phyloP scores from a whole-genome alignment of 2,329 filamentous ascomycete species.

The Botrytis galanthina region DNA sequence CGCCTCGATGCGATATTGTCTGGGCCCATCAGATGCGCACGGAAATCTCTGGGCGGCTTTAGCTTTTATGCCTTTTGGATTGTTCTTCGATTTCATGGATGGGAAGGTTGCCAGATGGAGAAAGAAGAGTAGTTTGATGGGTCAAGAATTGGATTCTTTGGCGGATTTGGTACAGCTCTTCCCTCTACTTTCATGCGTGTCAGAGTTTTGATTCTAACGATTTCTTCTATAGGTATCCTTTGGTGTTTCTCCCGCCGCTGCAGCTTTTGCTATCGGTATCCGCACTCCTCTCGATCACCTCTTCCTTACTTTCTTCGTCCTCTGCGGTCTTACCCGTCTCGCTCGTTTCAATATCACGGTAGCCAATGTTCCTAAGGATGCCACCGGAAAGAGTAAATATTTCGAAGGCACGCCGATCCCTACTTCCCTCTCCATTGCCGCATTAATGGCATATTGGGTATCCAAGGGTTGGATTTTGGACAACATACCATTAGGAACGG shows the following conservation, averaged over 20 bases:
- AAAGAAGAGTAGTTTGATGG: conserved; percentile 96
- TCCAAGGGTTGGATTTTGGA: conserved; percentile 76
- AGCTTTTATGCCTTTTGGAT: conserved; percentile 81
- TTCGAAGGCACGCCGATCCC: conserved; percentile 98
- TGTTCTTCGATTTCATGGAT: conserved; percentile 98
- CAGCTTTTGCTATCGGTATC: conserved; percentile 85
- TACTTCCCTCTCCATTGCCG: conserved; percentile 77
- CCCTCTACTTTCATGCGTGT: not conserved
- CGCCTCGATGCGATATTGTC: conserved; percentile 89
- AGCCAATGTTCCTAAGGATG: conserved; percentile 84
- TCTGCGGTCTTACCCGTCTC: conserved; percentile 88
- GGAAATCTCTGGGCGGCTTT: conserved; percentile 79
- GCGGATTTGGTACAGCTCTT: conserved; percentile 73
- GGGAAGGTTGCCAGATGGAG: conserved; percentile 95
- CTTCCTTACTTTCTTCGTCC: conserved; percentile 79
- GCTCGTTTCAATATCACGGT: conserved; percentile 98
- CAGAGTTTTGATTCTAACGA: not conserved
- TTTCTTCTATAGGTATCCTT: conserved; percentile 75
- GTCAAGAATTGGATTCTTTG: conserved; percentile 92
- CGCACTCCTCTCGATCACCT: conserved; percentile 82
- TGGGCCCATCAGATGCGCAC: conserved; percentile 64
- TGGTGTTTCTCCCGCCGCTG: conserved; percentile 81
- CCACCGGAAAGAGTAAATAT: conserved; percentile 85
- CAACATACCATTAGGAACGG: conserved; percentile 72
- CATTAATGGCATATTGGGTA: conserved; percentile 87